These are phyloP conservation scores for Boletus rufocinnamomeus DNA, from an alignment of 768 basidiomycete species.

Conservation along the genomic window DNA sequence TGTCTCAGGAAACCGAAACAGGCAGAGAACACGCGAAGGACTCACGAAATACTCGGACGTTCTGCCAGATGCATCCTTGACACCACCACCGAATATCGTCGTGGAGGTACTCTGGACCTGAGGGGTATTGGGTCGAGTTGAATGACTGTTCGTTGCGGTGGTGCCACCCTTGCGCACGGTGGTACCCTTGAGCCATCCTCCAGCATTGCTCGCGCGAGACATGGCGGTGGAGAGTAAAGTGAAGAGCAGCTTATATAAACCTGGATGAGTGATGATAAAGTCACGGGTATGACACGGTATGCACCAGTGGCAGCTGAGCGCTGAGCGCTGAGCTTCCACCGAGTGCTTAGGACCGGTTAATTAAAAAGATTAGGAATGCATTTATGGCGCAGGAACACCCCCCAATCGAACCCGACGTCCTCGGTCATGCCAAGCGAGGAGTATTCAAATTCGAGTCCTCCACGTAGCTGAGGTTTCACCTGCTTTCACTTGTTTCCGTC, in stretches of 20 bases:
- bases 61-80: constrained; percentile 84
- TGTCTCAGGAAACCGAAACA: constrained; percentile 14
- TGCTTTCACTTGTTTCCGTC: not conserved
- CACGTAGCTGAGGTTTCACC: not conserved
- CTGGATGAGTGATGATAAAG: not conserved
- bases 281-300: too few species aligned
- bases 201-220: constrained; percentile 32
- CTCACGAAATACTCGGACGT: constrained; percentile 80
- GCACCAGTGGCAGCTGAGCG: too few species aligned
- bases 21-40: constrained; percentile 6
- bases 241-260: constrained; percentile 18
- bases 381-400: not conserved
- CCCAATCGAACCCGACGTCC: not conserved
- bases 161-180: constrained; percentile 68
- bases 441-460: not conserved
- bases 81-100: constrained; percentile 78
- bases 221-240: constrained; percentile 19
- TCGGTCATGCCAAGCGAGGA: not conserved
- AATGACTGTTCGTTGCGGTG: constrained; percentile 40
- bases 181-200: constrained; percentile 70
- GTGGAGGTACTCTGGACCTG: constrained; percentile 71
- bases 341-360: too few species aligned
- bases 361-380: not conserved
- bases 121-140: constrained; percentile 65
- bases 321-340: too few species aligned